These are phyloP conservation scores for Pleurozium schreberi DNA, from an alignment of 225 moss, liverwort and hornwort species.

Conservation along the genomic window DNA sequence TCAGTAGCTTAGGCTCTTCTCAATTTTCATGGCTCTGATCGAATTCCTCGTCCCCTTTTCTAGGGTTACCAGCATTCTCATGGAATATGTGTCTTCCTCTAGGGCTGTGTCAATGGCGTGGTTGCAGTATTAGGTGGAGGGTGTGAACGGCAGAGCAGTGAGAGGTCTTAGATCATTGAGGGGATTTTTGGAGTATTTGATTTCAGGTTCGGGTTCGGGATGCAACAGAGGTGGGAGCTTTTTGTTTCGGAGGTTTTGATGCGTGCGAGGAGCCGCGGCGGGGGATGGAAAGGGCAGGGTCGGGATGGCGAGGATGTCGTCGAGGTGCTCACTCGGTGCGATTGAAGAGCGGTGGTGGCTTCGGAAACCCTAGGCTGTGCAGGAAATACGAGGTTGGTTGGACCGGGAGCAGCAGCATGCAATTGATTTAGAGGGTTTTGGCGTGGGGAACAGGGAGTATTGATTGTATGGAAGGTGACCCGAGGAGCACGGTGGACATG, in stretches of 20 bases:
- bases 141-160: neutral
- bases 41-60: neutral
- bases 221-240: neutral
- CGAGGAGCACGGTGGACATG: constrained; percentile 12
- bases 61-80: neutral
- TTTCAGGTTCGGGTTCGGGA: neutral
- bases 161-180: neutral
- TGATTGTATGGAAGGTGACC: constrained; percentile 21
- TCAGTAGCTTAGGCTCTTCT: neutral
- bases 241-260: neutral
- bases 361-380: neutral
- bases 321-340: neutral
- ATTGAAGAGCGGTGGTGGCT: neutral
- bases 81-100: neutral
- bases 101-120: neutral
- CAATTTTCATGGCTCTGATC: neutral
- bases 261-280: neutral
- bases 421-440: neutral
- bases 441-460: neutral
- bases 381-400: neutral
- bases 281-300: neutral
- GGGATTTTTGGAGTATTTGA: neutral
- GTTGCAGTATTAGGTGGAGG: neutral
- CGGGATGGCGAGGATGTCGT: neutral
- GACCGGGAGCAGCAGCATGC: neutral